A percentile compares a stretch with the other conserved stretches of the same genome.
Conservation (phyloP, 768 basidiomycete species). For the Tephrocybe sp. region DNA sequence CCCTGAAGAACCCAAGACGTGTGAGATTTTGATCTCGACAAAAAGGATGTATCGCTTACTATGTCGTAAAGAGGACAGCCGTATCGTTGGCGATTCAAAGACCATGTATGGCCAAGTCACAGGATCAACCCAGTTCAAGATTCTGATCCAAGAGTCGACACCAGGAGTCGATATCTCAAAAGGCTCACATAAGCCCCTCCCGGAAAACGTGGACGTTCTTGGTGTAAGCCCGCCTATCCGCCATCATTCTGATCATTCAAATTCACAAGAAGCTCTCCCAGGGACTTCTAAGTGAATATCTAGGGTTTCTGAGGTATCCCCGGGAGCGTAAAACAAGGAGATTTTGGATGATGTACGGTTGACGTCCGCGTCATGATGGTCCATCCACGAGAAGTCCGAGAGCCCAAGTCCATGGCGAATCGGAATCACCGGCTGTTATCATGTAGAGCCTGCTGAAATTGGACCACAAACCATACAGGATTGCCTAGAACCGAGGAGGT, state of each 20-base stretch:
- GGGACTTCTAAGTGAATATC: conserved; percentile 2
- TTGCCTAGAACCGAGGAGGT: too few relatives aligned
- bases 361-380: conserved; percentile 4
- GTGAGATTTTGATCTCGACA: conserved; percentile 12
- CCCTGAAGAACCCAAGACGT: conserved; percentile 17
- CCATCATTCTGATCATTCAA: not conserved
- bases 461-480: too few relatives aligned
- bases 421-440: too few relatives aligned
- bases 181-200: not conserved
- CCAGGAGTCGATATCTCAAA: too few relatives aligned
- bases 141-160: not conserved
- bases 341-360: not conserved
- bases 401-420: too few relatives aligned
- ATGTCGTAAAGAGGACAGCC: conserved; percentile 9
- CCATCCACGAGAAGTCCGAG: not conserved
- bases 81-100: conserved; percentile 8
- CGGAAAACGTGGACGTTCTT: not conserved
- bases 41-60: conserved; percentile 13
- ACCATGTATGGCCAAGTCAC: not conserved
- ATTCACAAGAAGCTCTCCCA: conserved; percentile 1
- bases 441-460: too few relatives aligned
- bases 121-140: conserved; percentile 4
- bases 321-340: conserved; percentile 4
- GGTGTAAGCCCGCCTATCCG: not conserved
- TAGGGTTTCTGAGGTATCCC: not conserved